These are phyloP conservation scores for Cucurbita ficifolia DNA, from an alignment of 306 rosid genomes.

Conservation along the genomic window DNA sequence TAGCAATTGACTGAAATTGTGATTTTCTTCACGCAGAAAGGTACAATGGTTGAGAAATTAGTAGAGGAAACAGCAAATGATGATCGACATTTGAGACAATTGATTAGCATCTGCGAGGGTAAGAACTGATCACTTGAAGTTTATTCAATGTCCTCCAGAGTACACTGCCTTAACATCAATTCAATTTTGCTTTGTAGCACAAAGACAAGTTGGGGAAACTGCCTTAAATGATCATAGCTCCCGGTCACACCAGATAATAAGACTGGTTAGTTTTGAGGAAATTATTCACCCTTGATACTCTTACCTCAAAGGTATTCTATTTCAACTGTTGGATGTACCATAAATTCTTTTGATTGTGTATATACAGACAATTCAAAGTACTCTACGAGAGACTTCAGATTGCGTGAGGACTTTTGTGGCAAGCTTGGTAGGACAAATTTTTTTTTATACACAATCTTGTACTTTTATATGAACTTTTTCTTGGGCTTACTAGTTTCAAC, in stretches of 20 bases:
- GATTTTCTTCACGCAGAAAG: constrained; percentile 49
- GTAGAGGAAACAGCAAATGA: constrained; percentile 86
- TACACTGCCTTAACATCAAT: not conserved
- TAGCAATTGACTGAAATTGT: constrained; percentile 4
- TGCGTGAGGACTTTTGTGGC: constrained; percentile 88
- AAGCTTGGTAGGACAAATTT: constrained; percentile 53
- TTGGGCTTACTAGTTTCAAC: not conserved
- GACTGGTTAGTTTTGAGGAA: constrained; percentile 44
- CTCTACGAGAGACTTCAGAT: constrained; percentile 67
- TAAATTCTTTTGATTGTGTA: constrained; percentile 7
- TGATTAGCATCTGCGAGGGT: constrained; percentile 95
- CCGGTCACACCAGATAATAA: constrained; percentile 94
- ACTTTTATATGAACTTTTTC: too few species aligned
- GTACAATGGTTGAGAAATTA: constrained; percentile 90
- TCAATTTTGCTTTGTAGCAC: constrained; percentile 42
- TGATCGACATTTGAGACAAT: constrained; percentile 75
- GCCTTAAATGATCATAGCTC: constrained; percentile 93
- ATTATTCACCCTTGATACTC: not conserved
- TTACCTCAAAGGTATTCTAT: not conserved
- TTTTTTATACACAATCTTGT: not conserved
- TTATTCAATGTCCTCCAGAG: not conserved
- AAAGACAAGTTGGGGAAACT: constrained; percentile 99
- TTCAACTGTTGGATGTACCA: not conserved
- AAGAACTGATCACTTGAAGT: constrained; percentile 4
- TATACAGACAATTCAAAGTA: constrained; percentile 80